These are phyloP conservation scores for Fusarium domesticum DNA, from an alignment of 2,329 filamentous ascomycete species.

Conservation along the genomic window DNA sequence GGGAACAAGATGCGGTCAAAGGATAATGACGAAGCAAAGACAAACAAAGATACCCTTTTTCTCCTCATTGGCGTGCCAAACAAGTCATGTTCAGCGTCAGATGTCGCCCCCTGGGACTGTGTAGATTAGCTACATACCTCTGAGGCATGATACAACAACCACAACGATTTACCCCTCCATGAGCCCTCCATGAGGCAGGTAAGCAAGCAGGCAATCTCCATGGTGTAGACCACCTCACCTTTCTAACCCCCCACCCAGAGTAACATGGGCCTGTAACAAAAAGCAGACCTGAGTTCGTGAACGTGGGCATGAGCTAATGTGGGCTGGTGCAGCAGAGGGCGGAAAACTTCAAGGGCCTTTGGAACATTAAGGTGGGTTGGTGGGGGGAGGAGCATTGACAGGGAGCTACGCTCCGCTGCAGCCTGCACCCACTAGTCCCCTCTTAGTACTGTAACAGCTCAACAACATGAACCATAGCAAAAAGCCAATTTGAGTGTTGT, in stretches of 20 bases:
- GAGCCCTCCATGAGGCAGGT: no score
- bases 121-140: no score
- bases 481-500: slow-evolving; percentile 13
- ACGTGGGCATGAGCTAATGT: slow-evolving; percentile 20
- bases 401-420: neutral
- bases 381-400: neutral
- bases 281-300: no score
- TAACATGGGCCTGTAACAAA: no score
- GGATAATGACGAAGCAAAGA: neutral
- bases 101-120: no score
- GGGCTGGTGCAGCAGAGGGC: slow-evolving; percentile 27
- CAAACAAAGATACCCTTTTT: neutral
- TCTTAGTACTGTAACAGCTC: slow-evolving; percentile 5
- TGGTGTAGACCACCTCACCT: no score
- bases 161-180: no score
- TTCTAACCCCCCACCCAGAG: no score
- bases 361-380: no score
- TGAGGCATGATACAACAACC: no score
- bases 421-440: neutral
- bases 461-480: slow-evolving; percentile 10
- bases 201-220: no score
- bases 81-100: neutral
- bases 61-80: neutral
- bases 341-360: slow-evolving; percentile 29
- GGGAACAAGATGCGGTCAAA: neutral